Evolutionary conservation across 2,329 filamentous ascomycete genomes (phyloP), one percentile per base, ranked within the genome.

Genomic region (Diaporthe citrichinensis): DNA sequence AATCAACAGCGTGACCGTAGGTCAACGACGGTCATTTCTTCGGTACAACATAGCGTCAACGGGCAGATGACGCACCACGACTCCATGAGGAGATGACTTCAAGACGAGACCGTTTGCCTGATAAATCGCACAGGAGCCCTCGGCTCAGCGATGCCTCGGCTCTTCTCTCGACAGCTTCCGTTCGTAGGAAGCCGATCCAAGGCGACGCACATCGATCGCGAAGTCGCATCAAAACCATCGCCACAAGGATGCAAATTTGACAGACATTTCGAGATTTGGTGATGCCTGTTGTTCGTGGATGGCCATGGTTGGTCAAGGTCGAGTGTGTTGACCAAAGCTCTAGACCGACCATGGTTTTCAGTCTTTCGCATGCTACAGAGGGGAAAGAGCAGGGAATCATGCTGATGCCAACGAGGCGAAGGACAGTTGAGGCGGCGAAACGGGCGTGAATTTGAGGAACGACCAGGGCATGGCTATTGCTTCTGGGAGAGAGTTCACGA

Each of bases 21-120:
- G 23, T 41, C 65, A 39, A 55, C 65, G 65, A 39, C 65, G 49
- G 34, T n/a, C 34, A 5, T 55, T 55, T 69, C 49, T 69, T 69
- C 65, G 65, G 34, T 55, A 55, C 65, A 55, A 28, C 15, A 69
- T 28, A 55, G 46, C 65, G 34, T 53, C 34, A 34, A 53, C 34
- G 34, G 49, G n/a, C 34, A 55, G 65, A 34, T 69, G 65, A 55
- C 65, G 49, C 46, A 55, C 15, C 46, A 34, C 25, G 12, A 53
- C 25, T 10, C 39, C 14, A 41, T 25, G 23, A 46, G 28, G 34
- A 68, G 15, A 25, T 23, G 15, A 25, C n/a, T 46, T 36, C 44
- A 28, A 31, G n/a, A 14, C 28, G 44, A 28, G 9, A 28, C 14
- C 17, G 12, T 53, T 39, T 25, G 7, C 10, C 31, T 53, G 65